phyloP scores from a whole-genome alignment of 345 rosid genomes.

The Citrus australasica region DNA sequence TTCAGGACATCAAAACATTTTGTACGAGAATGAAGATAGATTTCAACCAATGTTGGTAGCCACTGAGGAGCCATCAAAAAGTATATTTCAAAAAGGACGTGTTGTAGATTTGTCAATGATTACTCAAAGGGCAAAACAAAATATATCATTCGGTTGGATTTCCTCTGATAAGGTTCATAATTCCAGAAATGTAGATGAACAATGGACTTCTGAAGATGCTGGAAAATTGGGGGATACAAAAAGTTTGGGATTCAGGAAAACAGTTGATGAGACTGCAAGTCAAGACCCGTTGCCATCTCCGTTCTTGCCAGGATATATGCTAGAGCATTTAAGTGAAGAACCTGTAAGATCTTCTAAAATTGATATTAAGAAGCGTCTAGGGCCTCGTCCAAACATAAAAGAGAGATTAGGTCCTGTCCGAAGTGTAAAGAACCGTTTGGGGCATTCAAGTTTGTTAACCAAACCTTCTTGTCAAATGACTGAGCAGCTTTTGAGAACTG shows the following conservation, averaged over 20 bases:
- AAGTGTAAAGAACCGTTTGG: constrained; percentile 25
- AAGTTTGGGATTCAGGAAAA: background rate
- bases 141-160: background rate
- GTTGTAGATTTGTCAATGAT: constrained; percentile 18
- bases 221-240: background rate
- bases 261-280: background rate
- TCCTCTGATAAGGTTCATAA: constrained; percentile 8
- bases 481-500: constrained; percentile 17
- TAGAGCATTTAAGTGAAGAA: constrained; percentile 14
- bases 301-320: background rate
- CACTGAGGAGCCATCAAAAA: constrained; percentile 15
- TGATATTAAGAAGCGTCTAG: constrained; percentile 19
- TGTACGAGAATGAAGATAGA: constrained; percentile 11
- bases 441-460: background rate
- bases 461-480: background rate
- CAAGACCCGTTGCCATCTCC: background rate
- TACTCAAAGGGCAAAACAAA: background rate
- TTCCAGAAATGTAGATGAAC: constrained; percentile 8
- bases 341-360: constrained; percentile 7
- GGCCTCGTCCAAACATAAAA: constrained; percentile 10
- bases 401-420: constrained; percentile 12
- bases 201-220: constrained; percentile 17
- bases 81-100: background rate
- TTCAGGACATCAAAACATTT: background rate
- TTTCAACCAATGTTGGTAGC: constrained; percentile 3